These are phyloP conservation scores for Acacia acuminata DNA, from an alignment of 306 rosid species.

Conservation along the genomic window DNA sequence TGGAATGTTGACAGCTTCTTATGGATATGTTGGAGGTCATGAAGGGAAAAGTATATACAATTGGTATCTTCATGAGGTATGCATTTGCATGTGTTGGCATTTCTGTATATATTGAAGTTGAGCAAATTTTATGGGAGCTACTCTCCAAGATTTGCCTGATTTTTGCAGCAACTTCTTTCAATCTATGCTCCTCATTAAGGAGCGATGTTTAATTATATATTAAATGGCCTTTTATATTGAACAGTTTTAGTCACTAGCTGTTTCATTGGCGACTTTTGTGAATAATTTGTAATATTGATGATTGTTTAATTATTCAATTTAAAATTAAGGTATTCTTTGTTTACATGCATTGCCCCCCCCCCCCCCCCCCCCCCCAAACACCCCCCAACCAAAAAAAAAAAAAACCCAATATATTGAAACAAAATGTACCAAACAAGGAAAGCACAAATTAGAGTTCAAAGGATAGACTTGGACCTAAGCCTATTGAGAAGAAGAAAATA, in stretches of 20 bases:
- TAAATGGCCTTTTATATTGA: neutral
- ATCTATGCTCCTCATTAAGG: neutral
- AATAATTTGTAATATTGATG: neutral
- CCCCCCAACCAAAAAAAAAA: no score
- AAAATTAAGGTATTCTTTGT: neutral
- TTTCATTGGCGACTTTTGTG: neutral
- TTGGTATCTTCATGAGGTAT: slow-evolving; percentile 96
- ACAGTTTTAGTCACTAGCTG: neutral
- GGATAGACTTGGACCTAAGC: no score
- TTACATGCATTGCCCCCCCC: neutral
- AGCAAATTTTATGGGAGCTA: neutral
- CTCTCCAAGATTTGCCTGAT: neutral
- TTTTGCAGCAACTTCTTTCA: neutral
- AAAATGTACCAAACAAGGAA: neutral
- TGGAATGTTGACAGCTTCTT: slow-evolving; percentile 91
- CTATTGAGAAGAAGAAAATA: no score
- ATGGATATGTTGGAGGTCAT: slow-evolving; percentile 97
- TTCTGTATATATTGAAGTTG: neutral
- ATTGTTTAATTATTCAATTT: neutral
- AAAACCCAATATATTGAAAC: no score
- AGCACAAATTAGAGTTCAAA: no score
- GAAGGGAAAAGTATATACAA: slow-evolving; percentile 93
- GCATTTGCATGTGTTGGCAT: neutral
- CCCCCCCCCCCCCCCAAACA: no score
- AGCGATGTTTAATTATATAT: neutral